Evolutionary conservation across 1,139 yeast genomes (phyloP).

Genomic region (Yamadazyma songkhlaensis): DNA sequence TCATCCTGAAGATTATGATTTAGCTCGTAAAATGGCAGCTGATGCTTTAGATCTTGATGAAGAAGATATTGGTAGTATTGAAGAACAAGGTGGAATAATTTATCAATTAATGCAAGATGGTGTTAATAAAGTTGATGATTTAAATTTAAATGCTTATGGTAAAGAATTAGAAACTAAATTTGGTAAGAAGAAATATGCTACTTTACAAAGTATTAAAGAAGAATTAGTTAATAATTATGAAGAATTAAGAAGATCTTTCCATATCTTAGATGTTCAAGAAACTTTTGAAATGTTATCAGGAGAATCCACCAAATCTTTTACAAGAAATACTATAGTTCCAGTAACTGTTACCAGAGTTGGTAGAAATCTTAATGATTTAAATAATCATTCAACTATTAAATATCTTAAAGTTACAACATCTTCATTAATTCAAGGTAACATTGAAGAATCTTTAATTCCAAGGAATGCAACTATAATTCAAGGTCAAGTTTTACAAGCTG

Average conservation of each 20-base stretch:
- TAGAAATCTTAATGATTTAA: slow-evolving; percentile 36
- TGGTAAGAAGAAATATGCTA: slow-evolving; percentile 75
- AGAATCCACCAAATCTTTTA: slow-evolving; percentile 68
- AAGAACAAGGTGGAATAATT: slow-evolving; percentile 78
- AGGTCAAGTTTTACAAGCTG: slow-evolving; percentile 88
- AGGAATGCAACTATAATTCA: slow-evolving; percentile 45
- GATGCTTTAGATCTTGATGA: slow-evolving; percentile 96
- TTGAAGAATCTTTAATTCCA: slow-evolving; percentile 66
- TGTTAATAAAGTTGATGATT: slow-evolving; percentile 81
- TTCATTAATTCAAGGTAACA: slow-evolving; percentile 71
- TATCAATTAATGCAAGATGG: slow-evolving; percentile 79
- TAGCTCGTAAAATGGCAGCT: slow-evolving; percentile 96
- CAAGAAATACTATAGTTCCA: slow-evolving; percentile 73
- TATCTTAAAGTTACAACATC: slow-evolving; percentile 64
- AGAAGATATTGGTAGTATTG: slow-evolving; percentile 83
- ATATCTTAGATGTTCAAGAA: slow-evolving; percentile 62
- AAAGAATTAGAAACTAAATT: slow-evolving; percentile 78
- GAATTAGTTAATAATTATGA: slow-evolving; percentile 86
- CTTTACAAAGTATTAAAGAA: slow-evolving; percentile 81
- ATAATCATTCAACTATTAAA: slow-evolving; percentile 32
- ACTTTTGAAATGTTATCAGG: slow-evolving; percentile 90
- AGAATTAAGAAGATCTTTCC: slow-evolving; percentile 77
- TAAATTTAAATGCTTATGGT: slow-evolving; percentile 91
- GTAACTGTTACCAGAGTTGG: slow-evolving; percentile 63
- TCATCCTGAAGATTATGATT: slow-evolving; percentile 95